Evolutionary conservation across 768 basidiomycete species (phyloP).

Genomic region (Lactarius pseudohatsudake): DNA sequence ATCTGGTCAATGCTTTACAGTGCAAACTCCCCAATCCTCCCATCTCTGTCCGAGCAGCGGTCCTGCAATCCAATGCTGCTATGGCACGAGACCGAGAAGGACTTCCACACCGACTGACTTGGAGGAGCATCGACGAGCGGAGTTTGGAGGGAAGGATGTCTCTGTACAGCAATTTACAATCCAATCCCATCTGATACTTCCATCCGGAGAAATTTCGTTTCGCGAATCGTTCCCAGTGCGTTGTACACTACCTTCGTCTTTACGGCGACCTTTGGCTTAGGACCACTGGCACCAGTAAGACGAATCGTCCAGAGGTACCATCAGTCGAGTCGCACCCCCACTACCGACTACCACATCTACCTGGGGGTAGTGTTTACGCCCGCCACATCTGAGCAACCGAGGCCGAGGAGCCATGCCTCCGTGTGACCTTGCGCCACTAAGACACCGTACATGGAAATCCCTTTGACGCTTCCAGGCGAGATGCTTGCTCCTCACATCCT

Average conservation of each 20-base stretch:
- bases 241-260: background rate
- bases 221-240: background rate
- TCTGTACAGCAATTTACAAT: background rate
- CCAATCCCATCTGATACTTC: background rate
- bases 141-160: background rate
- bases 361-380: background rate
- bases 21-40: background rate
- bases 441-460: background rate
- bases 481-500: background rate
- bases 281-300: background rate
- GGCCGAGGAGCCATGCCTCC: background rate
- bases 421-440: background rate
- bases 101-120: background rate
- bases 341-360: background rate
- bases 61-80: background rate
- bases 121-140: slow-evolving; percentile 1
- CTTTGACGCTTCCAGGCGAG: background rate
- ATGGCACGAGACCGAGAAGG: background rate
- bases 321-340: background rate
- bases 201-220: background rate
- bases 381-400: background rate
- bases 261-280: background rate
- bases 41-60: background rate
- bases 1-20: background rate
- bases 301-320: background rate